These are phyloP conservation scores for Casaregolazyma suthepensis DNA, from an alignment of 1,139 yeast genomes.

Conservation along the genomic window DNA sequence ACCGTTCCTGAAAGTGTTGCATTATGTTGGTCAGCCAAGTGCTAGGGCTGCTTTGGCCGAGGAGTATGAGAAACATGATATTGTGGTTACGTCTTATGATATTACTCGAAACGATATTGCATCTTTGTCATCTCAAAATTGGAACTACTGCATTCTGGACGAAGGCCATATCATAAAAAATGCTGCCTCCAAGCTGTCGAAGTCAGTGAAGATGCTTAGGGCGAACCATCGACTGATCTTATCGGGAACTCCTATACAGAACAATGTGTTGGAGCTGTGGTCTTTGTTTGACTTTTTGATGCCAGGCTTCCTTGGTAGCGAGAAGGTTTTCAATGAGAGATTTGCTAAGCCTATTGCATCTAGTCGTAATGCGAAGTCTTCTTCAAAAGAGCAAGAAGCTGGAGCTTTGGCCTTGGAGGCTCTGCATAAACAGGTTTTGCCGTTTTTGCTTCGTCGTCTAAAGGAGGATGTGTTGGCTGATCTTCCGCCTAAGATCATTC, in stretches of 20 bases:
- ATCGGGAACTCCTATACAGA: slow-evolving; percentile 98
- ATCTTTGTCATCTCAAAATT: slow-evolving; percentile 53
- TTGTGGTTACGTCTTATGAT: slow-evolving; percentile 92
- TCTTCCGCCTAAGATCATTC: slow-evolving; percentile 96
- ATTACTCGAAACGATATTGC: slow-evolving; percentile 89
- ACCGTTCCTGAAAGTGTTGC: slow-evolving; percentile 74
- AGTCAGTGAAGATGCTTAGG: slow-evolving; percentile 71
- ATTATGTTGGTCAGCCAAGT: slow-evolving; percentile 92
- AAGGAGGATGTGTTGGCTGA: slow-evolving; percentile 96
- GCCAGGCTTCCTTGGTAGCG: slow-evolving; percentile 98
- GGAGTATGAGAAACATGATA: slow-evolving; percentile 56
- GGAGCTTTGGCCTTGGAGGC: slow-evolving; percentile 96
- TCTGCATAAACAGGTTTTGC: slow-evolving; percentile 90
- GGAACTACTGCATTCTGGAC: slow-evolving; percentile 92
- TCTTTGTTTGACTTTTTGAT: slow-evolving; percentile 93
- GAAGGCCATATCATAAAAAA: slow-evolving; percentile 98
- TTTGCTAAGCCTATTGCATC: slow-evolving; percentile 98
- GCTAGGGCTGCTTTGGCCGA: slow-evolving; percentile 53
- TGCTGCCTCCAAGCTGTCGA: slow-evolving; percentile 79
- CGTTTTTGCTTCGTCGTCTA: slow-evolving; percentile 90
- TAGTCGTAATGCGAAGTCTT: slow-evolving; percentile 81
- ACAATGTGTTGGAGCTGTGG: slow-evolving; percentile 94
- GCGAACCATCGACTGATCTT: slow-evolving; percentile 88
- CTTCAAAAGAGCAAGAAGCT: slow-evolving; percentile 92
- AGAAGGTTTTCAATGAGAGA: slow-evolving; percentile 87